Percentiles rank a stretch among this genome's conserved stretches.
Conservation (phyloP, 345 rosid species). For the Durio zibethinus region DNA sequence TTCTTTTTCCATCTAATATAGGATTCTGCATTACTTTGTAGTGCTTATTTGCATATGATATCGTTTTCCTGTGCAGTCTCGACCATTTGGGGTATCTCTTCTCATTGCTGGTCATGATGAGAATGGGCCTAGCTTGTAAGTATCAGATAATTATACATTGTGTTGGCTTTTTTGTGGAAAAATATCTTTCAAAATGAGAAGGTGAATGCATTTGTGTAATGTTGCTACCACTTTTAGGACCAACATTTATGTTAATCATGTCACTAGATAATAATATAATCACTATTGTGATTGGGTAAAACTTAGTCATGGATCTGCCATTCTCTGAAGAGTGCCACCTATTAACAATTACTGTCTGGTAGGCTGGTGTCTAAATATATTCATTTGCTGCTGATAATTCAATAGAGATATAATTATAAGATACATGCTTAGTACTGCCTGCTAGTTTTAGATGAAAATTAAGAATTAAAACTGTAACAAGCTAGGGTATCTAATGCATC, state of each 20-base stretch:
- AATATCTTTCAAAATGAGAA: background rate
- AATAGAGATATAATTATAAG: background rate
- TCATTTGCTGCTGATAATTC: background rate
- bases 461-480: slow-evolving; percentile 2
- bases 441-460: background rate
- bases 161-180: background rate
- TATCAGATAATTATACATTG: background rate
- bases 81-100: slow-evolving; percentile 98
- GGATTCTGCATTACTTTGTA: background rate
- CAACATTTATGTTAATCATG: background rate
- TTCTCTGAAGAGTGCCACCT: background rate
- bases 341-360: background rate
- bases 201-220: background rate
- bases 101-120: slow-evolving; percentile 98
- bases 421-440: background rate
- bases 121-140: slow-evolving; percentile 98
- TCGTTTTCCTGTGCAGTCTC: slow-evolving; percentile 53
- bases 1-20: background rate
- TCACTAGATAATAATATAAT: background rate
- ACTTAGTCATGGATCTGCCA: background rate
- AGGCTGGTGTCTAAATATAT: background rate
- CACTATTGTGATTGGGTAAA: background rate
- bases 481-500: background rate
- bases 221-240: background rate
- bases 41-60: slow-evolving; percentile 1